Base-by-base conservation (phyloP, 176 grass and related monocot species). In the Carex scoparia region DNA sequence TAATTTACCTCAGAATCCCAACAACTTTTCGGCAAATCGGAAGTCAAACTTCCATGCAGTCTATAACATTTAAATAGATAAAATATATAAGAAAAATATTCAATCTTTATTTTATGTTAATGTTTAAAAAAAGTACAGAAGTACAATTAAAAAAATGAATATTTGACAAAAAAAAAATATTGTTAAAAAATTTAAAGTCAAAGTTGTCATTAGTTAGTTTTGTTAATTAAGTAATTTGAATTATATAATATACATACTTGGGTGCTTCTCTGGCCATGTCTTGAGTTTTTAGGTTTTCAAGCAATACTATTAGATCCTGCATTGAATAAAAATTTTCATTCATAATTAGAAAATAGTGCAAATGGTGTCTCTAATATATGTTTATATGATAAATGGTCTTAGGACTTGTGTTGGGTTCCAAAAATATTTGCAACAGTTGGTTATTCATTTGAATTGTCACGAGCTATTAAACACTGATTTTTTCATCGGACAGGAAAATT, bases 201-300 rank as follows among this genome's bases (percentile, higher is more conserved):
- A 40, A 68, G 33, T 40, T 38, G 28, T 69, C 5, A 2, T 16
- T 33, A 38, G 31, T 37, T 69, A 14, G 19, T 67, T 67, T 37
- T 35, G 33, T 35, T 2, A 69, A 38, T 35, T 2, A 69, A 38
- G 32, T 37, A 40, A 38, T 69, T 69, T 68, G 6, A 37, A 68
- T 40, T 40, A 5, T n/a, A 33, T 33, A 67, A 33, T 60, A 6
- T 32, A 59, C 10, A 16, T 79, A 59, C 76, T 28, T 79, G 49
- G 23, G 13, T 59, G 76, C 51, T 32, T 79, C 18, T 59, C 32
- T 18, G 30, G 76, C 11, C 76, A 60, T 79, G 28, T 79, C 53
- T 57, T 60, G 38, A 57, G 19, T 32, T 59, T 60, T 79, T 10
- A 79, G 10, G 32, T 79, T 79, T 79, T 79, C 76, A 31, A 79